Base-by-base conservation (phyloP, 495 filamentous ascomycete genomes). In the Penicillium egyptiacum region DNA sequence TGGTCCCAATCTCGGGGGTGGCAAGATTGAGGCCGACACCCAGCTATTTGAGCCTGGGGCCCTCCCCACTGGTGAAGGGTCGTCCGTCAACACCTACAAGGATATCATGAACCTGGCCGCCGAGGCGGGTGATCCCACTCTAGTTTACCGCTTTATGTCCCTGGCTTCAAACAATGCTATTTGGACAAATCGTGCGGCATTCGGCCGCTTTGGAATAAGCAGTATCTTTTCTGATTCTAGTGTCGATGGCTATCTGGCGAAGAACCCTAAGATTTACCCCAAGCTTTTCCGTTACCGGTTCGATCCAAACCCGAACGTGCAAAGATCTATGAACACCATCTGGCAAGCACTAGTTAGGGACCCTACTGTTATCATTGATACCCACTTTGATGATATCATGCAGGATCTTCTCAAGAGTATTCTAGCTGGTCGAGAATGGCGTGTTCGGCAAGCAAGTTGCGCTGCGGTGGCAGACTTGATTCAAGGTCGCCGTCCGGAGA, bases 101-200 rank as follows among this genome's bases (percentile, higher is more conserved):
- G 89, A 97, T 63, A 96, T 98, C 50, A 88, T 98, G 79, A 92
- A 81, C 59, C 79, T 98, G 31, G 93, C 94, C 17, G 84, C 91
- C 50, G 94, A 98, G 75, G 89, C 96, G 16, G 94, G 94, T 20
- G 92, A 98, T 66, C 90, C 91, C 26, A 94, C 90, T 56, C 79
- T 98, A 3, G 90, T 97, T 8, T 98, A 98, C 72, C 88, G 91
- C 54, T 96, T 98, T 70, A 98, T 98, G 94, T 90, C 91, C 1
- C 75, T 98, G 56, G 94, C 94, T 3, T 88, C 90, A 1, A 94
- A 96, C 60, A 95, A 96, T 53, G 90, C 92, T 1, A 90, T 96
- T 31, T 98, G 94, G 94, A 91, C 91, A 3, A 95, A 90, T 20
- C 85, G 94, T 22, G 93, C 94, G 2, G 92, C 94, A 1, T 96